Base-by-base conservation (phyloP, 768 basidiomycete genomes). In the Lentinula sp. region DNA sequence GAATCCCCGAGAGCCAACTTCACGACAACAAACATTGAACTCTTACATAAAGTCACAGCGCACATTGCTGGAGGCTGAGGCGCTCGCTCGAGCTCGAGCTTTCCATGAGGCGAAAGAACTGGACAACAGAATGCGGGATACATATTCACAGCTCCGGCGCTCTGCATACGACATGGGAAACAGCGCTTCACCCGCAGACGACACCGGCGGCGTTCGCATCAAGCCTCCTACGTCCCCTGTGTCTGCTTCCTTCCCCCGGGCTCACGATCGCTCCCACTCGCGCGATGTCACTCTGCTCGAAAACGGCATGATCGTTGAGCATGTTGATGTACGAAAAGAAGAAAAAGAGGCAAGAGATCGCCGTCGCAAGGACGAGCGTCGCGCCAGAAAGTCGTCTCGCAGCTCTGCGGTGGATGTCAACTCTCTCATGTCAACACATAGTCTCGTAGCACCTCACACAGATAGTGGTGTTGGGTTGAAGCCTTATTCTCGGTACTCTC, bases 1-100 rank as follows among this genome's bases (percentile, higher is more conserved):
- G 96, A 98, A 93, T 70, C 93, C 93, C 12, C 87, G 90, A 54
- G 94, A 97, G 65, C 92, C 95, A 12, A 80, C 88, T 4, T 87
- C 94, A 39, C 86, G 90, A 41, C 89, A 91, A 67, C 87, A 90
- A 66, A 91, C 91, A 3, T 76, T 99, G 6, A 84, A 87, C 60
- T 77, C 76, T 2, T 99, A 95, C 71, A 85, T 98, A 71, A 87
- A 85, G 66, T 78, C 89, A 1, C 96, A 98, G 67, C 81, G 86
- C 61, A 80, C 83, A 10, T 76, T 96, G 43, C 82, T 97, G 41
- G 88, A 92, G 68, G 91, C 91, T 5, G 94, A 96, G 66, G 84
- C 87, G 2, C 73, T 86, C 54, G 92, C 93, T 3, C 90, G 85
- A 70, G 84, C 87, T 18, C 85, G 85, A 55, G 88, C 91, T 8